Percentiles rank a stretch among this genome's conserved stretches.
These are phyloP conservation scores for Paraphaeosphaeria minitans DNA, from an alignment of 2,329 filamentous ascomycete genomes.

Conservation along the genomic window DNA sequence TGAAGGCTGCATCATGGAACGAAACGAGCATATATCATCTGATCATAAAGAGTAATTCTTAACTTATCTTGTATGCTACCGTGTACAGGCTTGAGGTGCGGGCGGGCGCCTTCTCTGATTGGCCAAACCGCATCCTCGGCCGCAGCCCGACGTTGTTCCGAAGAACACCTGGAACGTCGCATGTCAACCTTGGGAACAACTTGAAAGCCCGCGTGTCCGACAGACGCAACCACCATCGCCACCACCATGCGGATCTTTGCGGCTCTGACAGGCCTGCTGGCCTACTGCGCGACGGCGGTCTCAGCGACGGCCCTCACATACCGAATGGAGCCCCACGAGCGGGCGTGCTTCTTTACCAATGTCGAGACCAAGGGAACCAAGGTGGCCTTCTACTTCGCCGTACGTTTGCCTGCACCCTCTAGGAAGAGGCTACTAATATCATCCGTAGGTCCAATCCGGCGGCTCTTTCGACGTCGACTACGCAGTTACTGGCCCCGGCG, in stretches of 20 bases:
- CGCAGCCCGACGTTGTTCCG: constrained; percentile 26
- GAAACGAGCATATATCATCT: constrained; percentile 1
- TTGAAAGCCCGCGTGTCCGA: constrained; percentile 3
- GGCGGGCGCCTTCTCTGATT: constrained; percentile 17
- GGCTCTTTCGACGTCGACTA: constrained; percentile 98
- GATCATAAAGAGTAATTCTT: not conserved
- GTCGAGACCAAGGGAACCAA: constrained; percentile 82
- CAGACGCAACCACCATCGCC: constrained; percentile 18
- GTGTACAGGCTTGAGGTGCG: not conserved
- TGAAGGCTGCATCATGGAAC: constrained; percentile 7
- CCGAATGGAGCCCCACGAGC: constrained; percentile 86
- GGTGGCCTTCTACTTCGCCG: constrained; percentile 98
- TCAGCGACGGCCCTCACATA: constrained; percentile 93
- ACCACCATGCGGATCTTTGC: constrained; percentile 43
- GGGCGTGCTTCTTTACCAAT: constrained; percentile 89
- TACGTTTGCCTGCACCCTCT: constrained; percentile 53
- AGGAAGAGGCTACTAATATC: not conserved
- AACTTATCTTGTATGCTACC: not conserved
- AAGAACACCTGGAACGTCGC: constrained; percentile 36
- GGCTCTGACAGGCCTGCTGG: constrained; percentile 61
- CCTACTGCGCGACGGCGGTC: constrained; percentile 71
- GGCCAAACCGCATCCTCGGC: constrained; percentile 20
- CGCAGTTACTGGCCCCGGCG: constrained; percentile 78
- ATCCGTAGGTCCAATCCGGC: constrained; percentile 88
- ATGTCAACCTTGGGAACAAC: not conserved